phyloP scores from a whole-genome alignment of 768 basidiomycete species.

The Bullera alba region DNA sequence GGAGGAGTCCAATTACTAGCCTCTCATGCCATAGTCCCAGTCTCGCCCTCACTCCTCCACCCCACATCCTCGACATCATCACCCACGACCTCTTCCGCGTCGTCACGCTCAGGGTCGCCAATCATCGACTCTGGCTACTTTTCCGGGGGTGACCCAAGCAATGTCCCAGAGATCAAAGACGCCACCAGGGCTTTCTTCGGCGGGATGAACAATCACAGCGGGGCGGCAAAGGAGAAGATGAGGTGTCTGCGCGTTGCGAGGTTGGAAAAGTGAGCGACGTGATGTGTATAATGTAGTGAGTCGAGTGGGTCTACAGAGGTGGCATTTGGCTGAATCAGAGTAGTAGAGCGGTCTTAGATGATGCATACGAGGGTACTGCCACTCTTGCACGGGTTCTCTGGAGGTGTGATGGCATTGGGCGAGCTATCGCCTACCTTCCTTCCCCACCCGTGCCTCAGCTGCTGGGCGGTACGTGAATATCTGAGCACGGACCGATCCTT shows the following conservation, averaged over 20 bases:
- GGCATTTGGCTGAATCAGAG: no score
- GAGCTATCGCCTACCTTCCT: no score
- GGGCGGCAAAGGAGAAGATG: slow-evolving; percentile 42
- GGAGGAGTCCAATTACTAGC: slow-evolving; percentile 57
- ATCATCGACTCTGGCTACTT: slow-evolving; percentile 28
- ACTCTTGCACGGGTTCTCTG: no score
- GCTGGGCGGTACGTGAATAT: no score
- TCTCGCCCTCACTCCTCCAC: background rate
- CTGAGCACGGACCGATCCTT: no score
- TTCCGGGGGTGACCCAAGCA: slow-evolving; percentile 14
- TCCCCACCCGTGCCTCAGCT: no score
- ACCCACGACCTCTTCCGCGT: background rate
- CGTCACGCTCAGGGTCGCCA: slow-evolving; percentile 1
- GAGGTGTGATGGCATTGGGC: no score
- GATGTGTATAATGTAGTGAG: no score
- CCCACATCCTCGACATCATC: background rate
- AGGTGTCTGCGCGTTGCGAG: slow-evolving; percentile 35
- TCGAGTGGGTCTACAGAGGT: no score
- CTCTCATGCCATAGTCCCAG: slow-evolving; percentile 49
- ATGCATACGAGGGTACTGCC: no score
- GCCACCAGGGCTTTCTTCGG: slow-evolving; percentile 64
- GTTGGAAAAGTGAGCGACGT: slow-evolving; percentile 5
- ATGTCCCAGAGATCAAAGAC: slow-evolving; percentile 36
- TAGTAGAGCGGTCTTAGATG: no score
- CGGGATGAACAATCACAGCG: slow-evolving; percentile 65